Base-by-base conservation (phyloP, 2,329 filamentous ascomycete genomes). In the Phoma sp. region DNA sequence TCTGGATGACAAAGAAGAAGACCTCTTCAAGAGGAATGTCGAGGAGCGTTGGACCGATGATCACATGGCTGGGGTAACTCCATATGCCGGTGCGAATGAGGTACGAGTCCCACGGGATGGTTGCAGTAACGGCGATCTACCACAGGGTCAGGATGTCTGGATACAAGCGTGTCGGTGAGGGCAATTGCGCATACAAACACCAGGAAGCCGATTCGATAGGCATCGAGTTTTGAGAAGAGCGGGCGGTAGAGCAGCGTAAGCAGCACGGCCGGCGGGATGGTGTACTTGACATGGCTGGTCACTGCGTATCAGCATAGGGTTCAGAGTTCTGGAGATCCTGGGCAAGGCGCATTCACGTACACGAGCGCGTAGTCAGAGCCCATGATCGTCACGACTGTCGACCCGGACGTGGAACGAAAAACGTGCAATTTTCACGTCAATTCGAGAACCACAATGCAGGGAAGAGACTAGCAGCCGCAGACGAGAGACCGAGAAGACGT, bases 1-100 rank as follows among this genome's bases (percentile, higher is more conserved):
- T 91, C 74, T 92, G 89, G 22, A 92, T 84, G 19, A 90, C 75
- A 70, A 92, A 92, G 80, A 92, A 92, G 75, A 91, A 91, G 4
- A 91, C 74, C 70, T 92, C 89, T 66, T 92, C 89, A 4, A 82
- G 72, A 0, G 89, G 89, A 17, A 92, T 89, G n/a, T 78, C 77
- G 64, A 84, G 84, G 15, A 90, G 69, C 1, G 80, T 87, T 0
- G 80, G 80, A 0, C 89, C 89, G 32, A 88, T 66, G 29, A 91
- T 83, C 19, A 84, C 88, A 65, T 85, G 77, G 10, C 80, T 75
- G 1, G 89, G 88, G 66, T 91, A 92, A 9, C 85, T 87, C 89
- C 89, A 92, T 67, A 92, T 83, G 39, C 80, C 77, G 49, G 80
- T 84, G 61, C 81, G 83, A 63, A 92, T 89, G 36, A 92, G 81